These are phyloP conservation scores for Tetraselmis striata DNA, from an alignment of 139 green algal genomes.

Conservation along the genomic window DNA sequence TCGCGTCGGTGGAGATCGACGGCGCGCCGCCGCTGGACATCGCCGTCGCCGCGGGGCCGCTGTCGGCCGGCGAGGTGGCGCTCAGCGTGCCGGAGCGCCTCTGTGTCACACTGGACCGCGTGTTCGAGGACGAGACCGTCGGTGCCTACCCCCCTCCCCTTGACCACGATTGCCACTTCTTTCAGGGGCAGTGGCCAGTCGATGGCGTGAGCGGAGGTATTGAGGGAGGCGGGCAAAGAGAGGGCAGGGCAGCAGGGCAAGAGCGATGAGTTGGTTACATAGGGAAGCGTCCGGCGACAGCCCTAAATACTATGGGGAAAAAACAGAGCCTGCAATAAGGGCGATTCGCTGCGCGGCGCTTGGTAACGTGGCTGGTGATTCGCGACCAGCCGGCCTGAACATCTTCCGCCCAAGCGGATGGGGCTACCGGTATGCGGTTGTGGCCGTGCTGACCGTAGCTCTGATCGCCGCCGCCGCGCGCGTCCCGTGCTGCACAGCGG, in stretches of 20 bases:
- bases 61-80: slow-evolving; percentile 54
- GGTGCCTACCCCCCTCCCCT: slow-evolving; percentile 14
- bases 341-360: background rate
- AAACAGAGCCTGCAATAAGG: background rate
- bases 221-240: background rate
- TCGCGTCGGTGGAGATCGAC: slow-evolving; percentile 12
- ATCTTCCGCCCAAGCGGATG: background rate
- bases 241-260: too few relatives aligned
- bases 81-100: slow-evolving; percentile 74
- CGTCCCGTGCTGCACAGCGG: too few relatives aligned
- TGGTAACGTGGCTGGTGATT: background rate
- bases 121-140: slow-evolving; percentile 73
- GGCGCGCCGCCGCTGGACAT: slow-evolving; percentile 30
- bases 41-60: slow-evolving; percentile 25
- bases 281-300: background rate
- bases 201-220: background rate
- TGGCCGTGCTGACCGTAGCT: slow-evolving; percentile 6
- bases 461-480: too few relatives aligned
- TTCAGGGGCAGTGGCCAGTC: background rate
- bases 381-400: background rate
- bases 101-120: slow-evolving; percentile 73
- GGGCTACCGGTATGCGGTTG: background rate
- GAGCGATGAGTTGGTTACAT: too few relatives aligned
- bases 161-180: background rate
- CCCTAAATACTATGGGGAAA: background rate